Conservation (phyloP, 441 rosid genomes). For the Pelargonium citronellum region DNA sequence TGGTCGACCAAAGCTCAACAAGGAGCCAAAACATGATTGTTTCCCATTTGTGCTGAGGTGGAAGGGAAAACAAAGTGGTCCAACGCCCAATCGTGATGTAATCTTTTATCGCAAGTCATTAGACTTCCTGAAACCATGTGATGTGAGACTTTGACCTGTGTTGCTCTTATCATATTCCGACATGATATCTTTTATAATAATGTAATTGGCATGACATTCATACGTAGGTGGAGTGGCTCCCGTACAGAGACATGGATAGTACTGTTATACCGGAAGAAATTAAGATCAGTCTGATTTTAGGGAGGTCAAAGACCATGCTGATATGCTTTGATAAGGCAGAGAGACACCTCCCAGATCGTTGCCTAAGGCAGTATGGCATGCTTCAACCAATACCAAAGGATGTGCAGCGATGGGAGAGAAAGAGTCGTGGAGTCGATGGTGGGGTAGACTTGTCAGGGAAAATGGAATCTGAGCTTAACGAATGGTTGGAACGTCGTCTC, state of each 20-base stretch:
- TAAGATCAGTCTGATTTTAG: constrained; percentile 51
- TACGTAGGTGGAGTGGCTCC: constrained; percentile 58
- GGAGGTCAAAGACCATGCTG: constrained; percentile 92
- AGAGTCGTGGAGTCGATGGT: constrained; percentile 54
- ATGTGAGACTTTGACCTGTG: constrained; percentile 31
- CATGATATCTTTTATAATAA: not conserved
- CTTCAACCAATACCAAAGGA: constrained; percentile 75
- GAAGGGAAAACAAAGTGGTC: constrained; percentile 96
- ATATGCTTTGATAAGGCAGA: constrained; percentile 98
- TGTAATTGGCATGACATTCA: not conserved
- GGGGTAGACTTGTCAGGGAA: constrained; percentile 86
- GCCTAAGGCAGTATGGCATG: constrained; percentile 78
- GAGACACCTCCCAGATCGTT: constrained; percentile 95
- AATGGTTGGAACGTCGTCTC: constrained; percentile 69
- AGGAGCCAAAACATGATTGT: constrained; percentile 25
- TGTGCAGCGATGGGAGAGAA: constrained; percentile 86
- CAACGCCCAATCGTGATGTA: constrained; percentile 87
- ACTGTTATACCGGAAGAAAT: constrained; percentile 64
- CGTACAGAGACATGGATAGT: constrained; percentile 67
- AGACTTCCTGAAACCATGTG: constrained; percentile 66
- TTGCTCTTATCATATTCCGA: not conserved
- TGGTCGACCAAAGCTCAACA: constrained; percentile 54
- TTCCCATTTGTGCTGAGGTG: constrained; percentile 8
- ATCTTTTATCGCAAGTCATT: constrained; percentile 82
- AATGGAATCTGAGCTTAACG: constrained; percentile 85